Evolutionary conservation across 176 grass and related monocot genomes (phyloP).

Genomic region (Oryza coarctata): DNA sequence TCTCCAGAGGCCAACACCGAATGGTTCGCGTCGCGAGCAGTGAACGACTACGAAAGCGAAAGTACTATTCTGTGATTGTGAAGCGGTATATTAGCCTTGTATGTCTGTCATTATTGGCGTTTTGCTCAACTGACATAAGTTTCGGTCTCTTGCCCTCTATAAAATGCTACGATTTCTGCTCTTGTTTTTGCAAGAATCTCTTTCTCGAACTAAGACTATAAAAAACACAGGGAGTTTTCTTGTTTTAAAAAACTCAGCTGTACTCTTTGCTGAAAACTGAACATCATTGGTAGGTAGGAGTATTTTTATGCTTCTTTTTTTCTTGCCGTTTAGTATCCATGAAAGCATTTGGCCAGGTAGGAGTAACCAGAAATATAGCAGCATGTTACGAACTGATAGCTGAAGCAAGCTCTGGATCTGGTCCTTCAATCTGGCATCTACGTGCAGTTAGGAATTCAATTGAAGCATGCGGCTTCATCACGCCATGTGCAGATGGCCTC

Average conservation of each 20-base stretch:
- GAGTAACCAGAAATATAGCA: background rate
- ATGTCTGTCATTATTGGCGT: background rate
- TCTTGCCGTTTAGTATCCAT: background rate
- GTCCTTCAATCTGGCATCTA: background rate
- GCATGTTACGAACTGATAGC: background rate
- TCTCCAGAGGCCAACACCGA: background rate
- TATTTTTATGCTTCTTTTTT: background rate
- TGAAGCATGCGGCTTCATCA: background rate
- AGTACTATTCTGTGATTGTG: background rate
- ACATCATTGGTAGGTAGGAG: background rate
- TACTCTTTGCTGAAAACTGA: background rate
- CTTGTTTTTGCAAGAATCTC: background rate
- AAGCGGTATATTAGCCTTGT: background rate
- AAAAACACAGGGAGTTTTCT: background rate
- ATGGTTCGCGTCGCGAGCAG: background rate
- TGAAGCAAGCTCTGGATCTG: conserved; percentile 16
- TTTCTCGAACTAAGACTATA: background rate
- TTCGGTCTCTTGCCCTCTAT: background rate
- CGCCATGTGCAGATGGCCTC: conserved; percentile 3
- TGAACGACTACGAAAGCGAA: background rate
- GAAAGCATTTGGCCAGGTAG: background rate
- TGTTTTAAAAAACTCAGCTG: background rate
- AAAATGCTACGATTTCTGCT: background rate
- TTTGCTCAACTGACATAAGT: background rate
- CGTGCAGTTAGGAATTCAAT: conserved; percentile 7